Evolutionary conservation across 495 filamentous ascomycete genomes (phyloP), one percentile per base, ranked within the genome.

Genomic region (Neurospora hispaniola): DNA sequence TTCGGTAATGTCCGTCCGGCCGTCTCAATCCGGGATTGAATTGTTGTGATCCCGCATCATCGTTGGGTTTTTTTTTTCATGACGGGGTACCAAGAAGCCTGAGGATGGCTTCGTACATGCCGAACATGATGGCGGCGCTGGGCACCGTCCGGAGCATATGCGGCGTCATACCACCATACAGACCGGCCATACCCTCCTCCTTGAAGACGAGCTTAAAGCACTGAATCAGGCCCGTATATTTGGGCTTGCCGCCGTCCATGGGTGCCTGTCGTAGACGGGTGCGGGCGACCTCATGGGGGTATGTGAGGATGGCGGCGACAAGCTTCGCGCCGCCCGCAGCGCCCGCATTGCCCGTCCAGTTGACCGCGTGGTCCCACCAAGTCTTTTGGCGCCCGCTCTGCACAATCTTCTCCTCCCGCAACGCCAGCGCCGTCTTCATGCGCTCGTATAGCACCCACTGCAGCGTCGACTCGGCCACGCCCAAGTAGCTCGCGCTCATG

Each of bases 371-470:
- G 75, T 93, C 91, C 90, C 90, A 92, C 71, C 79, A 78, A 10
- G 79, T 90, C 78, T 86, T 88, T 8, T 82, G 77, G 46, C 84
- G 80, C 7, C 90, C 91, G 72, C 84, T 89, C 8, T 77, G 71
- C 0, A 81, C 73, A 39, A 91, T 82, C 8, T 79, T 77, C 68
- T 87, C 84, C 75, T 93, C 88, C 14, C 92, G 84, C 70, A 78
- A 77, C 10, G 85, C 84, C 39, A 97, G 82, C 38, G 85, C 82
- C 35, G 84, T 81, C 85, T 97, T 97, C 83, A 94, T 86, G 73
- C 90, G 89, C 81, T 97, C 94, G 77, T 97, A 97, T 74, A 96
- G 83, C 70, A 94, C 90, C 89, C 94, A 91, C 77, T 97, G 94
- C 72, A 97, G 79, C 27, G 94, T 94, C 71, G 90, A 94, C 84